phyloP scores from a whole-genome alignment of 805 yeast species.

The fission yeast (Schizosaccharomyces pombe) region DNA sequence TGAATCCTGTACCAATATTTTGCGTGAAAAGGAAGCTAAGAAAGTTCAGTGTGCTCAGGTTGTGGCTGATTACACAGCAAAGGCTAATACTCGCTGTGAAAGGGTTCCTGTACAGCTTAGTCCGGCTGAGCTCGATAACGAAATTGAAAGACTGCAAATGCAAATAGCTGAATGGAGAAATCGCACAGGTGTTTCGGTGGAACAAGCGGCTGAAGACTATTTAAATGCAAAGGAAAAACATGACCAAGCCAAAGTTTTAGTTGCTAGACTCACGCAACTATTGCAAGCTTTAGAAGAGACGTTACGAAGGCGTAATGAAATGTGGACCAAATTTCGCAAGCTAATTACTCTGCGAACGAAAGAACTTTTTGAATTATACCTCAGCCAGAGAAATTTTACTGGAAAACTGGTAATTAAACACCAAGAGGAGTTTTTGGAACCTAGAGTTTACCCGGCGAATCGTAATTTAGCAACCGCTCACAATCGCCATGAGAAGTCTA shows the following conservation, averaged over 20 bases:
- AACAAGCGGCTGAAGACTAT: slow-evolving; percentile 8
- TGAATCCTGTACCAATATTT: neutral
- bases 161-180: neutral
- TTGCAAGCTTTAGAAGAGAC: slow-evolving; percentile 4
- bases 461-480: slow-evolving; percentile 11
- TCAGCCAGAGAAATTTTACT: slow-evolving; percentile 35
- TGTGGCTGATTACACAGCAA: neutral
- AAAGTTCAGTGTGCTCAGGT: neutral
- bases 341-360: slow-evolving; percentile 10
- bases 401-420: slow-evolving; percentile 51
- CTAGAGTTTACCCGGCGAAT: slow-evolving; percentile 11
- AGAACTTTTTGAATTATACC: slow-evolving; percentile 17
- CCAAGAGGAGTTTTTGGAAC: slow-evolving; percentile 12
- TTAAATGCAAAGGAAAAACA: slow-evolving; percentile 5
- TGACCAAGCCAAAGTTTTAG: slow-evolving; percentile 7
- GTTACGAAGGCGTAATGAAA: slow-evolving; percentile 7
- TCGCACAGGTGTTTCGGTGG: slow-evolving; percentile 6
- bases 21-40: neutral
- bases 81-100: neutral
- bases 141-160: slow-evolving; percentile 2
- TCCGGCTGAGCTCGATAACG: slow-evolving; percentile 3
- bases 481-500: slow-evolving; percentile 20
- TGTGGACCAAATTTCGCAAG: slow-evolving; percentile 9
- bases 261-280: slow-evolving; percentile 1
- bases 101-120: slow-evolving; percentile 3